Percentiles rank a stretch among this genome's conserved stretches.
Conservation (phyloP, 306 rosid genomes). For the Fagus crenata region DNA sequence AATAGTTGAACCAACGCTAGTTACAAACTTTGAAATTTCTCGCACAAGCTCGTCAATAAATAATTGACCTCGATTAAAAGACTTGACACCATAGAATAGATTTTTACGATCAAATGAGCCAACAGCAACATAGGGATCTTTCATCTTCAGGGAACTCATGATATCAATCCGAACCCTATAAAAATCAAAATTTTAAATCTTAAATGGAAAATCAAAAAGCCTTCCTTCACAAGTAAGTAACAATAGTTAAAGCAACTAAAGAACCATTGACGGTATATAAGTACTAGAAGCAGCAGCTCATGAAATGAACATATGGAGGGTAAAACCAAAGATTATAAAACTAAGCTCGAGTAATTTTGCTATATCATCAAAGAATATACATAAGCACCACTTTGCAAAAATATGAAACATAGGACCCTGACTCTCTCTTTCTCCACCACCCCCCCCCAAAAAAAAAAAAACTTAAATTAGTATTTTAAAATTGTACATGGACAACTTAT, state of each 20-base stretch:
- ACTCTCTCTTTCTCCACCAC: neutral
- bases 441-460: no score
- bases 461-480: no score
- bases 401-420: no score
- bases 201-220: neutral
- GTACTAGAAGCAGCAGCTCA: neutral
- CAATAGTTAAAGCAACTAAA: slow-evolving; percentile 7
- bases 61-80: slow-evolving; percentile 55
- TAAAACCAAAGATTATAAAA: neutral
- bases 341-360: neutral
- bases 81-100: slow-evolving; percentile 85
- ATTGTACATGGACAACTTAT: no score
- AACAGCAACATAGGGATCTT: slow-evolving; percentile 57
- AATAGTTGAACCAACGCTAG: slow-evolving; percentile 69
- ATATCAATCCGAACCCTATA: slow-evolving; percentile 81
- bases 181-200: slow-evolving; percentile 26
- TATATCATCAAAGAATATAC: no score
- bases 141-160: slow-evolving; percentile 68
- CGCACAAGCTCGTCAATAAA: slow-evolving; percentile 64
- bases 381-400: no score
- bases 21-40: slow-evolving; percentile 59
- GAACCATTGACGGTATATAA: neutral
- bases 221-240: slow-evolving; percentile 13
- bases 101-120: slow-evolving; percentile 87
- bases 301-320: neutral